A percentile compares a stretch with the other conserved stretches of the same genome.
These are phyloP conservation scores for Bullera alba DNA, from an alignment of 768 basidiomycete species.

Conservation along the genomic window DNA sequence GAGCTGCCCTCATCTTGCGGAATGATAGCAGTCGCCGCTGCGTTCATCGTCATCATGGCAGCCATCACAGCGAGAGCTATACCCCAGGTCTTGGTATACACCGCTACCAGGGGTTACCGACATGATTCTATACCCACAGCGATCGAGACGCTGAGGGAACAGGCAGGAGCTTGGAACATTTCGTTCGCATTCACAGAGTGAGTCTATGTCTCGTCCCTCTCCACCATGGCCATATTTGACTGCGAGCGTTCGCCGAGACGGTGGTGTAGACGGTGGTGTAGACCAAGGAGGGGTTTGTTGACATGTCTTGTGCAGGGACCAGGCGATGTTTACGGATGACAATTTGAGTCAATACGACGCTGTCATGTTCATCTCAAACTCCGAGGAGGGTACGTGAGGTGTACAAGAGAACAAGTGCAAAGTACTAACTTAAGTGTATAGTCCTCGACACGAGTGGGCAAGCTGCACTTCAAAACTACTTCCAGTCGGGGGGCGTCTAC, in stretches of 20 bases:
- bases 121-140: slow-evolving; percentile 73
- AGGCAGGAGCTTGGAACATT: slow-evolving; percentile 51
- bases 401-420: not conserved
- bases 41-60: slow-evolving; percentile 1
- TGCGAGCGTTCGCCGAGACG: not conserved
- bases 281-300: not conserved
- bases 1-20: too few relatives aligned
- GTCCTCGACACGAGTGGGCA: slow-evolving; percentile 60
- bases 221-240: not conserved
- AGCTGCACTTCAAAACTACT: slow-evolving; percentile 58
- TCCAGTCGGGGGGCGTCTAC: slow-evolving; percentile 65
- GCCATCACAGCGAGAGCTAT: slow-evolving; percentile 7
- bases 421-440: slow-evolving; percentile 20
- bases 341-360: slow-evolving; percentile 58
- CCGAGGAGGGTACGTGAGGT: slow-evolving; percentile 55
- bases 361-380: slow-evolving; percentile 62
- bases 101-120: slow-evolving; percentile 58
- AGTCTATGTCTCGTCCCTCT: not conserved
- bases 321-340: slow-evolving; percentile 53
- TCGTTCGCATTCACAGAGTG: slow-evolving; percentile 60
- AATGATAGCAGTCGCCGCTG: not conserved
- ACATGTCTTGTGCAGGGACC: slow-evolving; percentile 45
- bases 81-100: slow-evolving; percentile 54
- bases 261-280: too few relatives aligned
- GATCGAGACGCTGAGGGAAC: slow-evolving; percentile 53